Base-by-base conservation (phyloP, 306 rosid species). In the Betula pendula region DNA sequence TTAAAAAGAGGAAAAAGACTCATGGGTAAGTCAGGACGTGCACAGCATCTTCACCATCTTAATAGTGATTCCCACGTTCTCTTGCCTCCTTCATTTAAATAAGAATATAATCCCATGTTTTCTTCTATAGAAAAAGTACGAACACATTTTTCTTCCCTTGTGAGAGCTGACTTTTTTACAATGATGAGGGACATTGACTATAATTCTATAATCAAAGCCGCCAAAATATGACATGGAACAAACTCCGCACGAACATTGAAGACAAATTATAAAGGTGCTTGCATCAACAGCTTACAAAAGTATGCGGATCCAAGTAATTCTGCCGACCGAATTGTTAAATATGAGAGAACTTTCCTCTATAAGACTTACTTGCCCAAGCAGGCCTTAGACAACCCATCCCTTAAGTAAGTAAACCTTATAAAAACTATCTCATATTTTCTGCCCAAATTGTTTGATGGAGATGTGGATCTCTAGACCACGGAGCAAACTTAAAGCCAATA, bases 61-160 rank as follows among this genome's bases (percentile, higher is more conserved):
- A 66, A 68, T 88, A 66, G 91, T 90, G 91, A 69, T 58, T 16
- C 75, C 66, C 93, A 88, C 81, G 82, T 79, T 76, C 77, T 75
- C 45, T 35, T 43, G 31, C 14, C 20, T 38, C 47, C 70, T 66
- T n/a, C 45, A 20, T 52, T 35, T 11, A 51, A 42, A 9, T 24
- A 6, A 43, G 22, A 40, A n/a, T 4, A 33, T 24, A 24, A 59
- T 31, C 19, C 6, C 19, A 24, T 17, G n/a, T 1, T 15, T 43
- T 45, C 13, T 43, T 45, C 13, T 38, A 8, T 4, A 10, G 17
- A 8, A 29, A 29, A 1, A 29, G 2, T 1, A 29, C 2, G 33
- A 29, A 29, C 33, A 29, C 33, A 10, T 45, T 45, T 13, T 45
- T 44, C 49, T 44, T 44, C 11, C 49, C 49, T 10, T 10, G 38